Conservation (phyloP, 1,284 basidiomycete species). For the Vanrija sp. region DNA sequence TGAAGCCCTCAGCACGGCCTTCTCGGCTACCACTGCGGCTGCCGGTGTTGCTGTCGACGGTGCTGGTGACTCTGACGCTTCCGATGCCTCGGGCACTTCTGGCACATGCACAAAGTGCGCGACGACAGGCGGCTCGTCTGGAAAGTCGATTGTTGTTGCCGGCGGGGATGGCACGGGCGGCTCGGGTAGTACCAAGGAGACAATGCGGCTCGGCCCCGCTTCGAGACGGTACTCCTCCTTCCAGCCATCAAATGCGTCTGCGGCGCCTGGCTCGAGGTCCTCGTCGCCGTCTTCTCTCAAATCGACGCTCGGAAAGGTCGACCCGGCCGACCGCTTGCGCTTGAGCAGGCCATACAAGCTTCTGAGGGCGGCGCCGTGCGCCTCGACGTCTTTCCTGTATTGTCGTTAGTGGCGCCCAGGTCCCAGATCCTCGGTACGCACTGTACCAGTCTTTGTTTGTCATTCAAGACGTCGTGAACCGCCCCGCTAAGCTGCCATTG, state of each 20-base stretch:
- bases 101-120: no score
- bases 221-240: constrained; percentile 30
- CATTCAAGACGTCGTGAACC: constrained; percentile 26
- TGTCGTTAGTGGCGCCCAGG: no score
- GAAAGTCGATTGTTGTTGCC: constrained; percentile 28
- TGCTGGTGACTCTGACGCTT: no score
- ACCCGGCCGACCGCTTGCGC: constrained; percentile 16
- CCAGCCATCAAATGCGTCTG: constrained; percentile 30
- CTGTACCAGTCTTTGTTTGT: constrained; percentile 13
- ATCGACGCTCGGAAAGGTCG: constrained; percentile 24
- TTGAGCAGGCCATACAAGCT: constrained; percentile 31
- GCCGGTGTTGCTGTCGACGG: no score
- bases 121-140: constrained; percentile 26
- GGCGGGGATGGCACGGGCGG: constrained; percentile 36
- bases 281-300: constrained; percentile 2
- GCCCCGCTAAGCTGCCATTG: constrained; percentile 24
- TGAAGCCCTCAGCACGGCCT: no score
- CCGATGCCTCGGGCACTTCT: no score
- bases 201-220: constrained; percentile 29
- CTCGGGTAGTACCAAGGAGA: constrained; percentile 22
- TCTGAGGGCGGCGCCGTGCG: constrained; percentile 30
- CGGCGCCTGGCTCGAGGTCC: constrained; percentile 14
- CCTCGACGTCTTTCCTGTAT: constrained; percentile 22
- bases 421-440: no score
- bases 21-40: no score